phyloP scores from a whole-genome alignment of 768 basidiomycete species.

The Tricholoma hemisulphureum region DNA sequence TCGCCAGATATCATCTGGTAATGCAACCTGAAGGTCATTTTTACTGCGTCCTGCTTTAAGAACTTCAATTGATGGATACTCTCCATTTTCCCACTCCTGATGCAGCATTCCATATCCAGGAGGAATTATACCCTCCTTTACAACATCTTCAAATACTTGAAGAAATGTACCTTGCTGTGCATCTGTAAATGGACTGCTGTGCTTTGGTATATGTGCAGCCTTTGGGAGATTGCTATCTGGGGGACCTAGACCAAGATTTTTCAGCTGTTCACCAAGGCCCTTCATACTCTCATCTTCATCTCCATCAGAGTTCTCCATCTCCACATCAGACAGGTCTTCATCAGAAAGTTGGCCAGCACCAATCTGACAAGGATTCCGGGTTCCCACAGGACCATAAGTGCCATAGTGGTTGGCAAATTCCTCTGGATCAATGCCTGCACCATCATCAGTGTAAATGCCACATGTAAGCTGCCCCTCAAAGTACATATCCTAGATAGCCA shows the following conservation, averaged over 20 bases:
- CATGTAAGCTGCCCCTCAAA: too few relatives aligned
- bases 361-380: too few relatives aligned
- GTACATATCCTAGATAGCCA: too few relatives aligned
- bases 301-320: too few relatives aligned
- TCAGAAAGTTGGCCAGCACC: too few relatives aligned
- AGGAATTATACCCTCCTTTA: constrained; percentile 4
- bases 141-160: constrained; percentile 1
- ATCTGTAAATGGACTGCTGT: neutral
- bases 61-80: constrained; percentile 11
- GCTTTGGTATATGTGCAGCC: constrained; percentile 29
- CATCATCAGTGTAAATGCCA: too few relatives aligned
- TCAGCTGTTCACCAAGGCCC: neutral
- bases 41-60: constrained; percentile 8
- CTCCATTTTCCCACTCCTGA: constrained; percentile 15
- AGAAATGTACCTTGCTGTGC: neutral
- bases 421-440: too few relatives aligned
- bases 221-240: constrained; percentile 8
- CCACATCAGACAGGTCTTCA: too few relatives aligned
- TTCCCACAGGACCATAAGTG: too few relatives aligned
- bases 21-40: constrained; percentile 1
- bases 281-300: neutral
- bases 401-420: too few relatives aligned
- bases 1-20: neutral
- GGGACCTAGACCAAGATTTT: neutral
- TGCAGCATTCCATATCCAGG: constrained; percentile 10